Conservation (phyloP, 164 flowering plant species). For the Kingdonia uniflora region DNA sequence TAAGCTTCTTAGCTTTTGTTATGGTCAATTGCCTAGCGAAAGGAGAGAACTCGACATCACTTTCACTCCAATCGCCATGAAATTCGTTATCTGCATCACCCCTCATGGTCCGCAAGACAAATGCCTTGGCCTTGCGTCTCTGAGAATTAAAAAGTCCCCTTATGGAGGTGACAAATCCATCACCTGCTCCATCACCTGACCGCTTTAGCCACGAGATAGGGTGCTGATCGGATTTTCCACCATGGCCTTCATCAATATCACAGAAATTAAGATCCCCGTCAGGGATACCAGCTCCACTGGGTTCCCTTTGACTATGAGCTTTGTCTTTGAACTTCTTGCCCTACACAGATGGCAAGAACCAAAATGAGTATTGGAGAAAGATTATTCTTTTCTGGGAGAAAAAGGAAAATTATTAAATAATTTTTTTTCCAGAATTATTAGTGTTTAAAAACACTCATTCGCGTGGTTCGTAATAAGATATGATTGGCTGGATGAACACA, state of each 20-base stretch:
- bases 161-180: conserved; percentile 93
- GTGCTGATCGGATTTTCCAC: conserved; percentile 53
- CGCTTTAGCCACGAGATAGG: conserved; percentile 58
- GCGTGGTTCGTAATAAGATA: too few species aligned
- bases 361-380: too few species aligned
- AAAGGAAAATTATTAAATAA: too few species aligned
- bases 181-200: conserved; percentile 89
- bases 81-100: conserved; percentile 82
- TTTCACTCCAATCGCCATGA: conserved; percentile 92
- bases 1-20: conserved; percentile 80
- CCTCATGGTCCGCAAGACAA: conserved; percentile 93
- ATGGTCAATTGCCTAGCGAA: conserved; percentile 91
- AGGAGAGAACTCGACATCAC: conserved; percentile 85
- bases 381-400: too few species aligned
- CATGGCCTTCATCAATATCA: conserved; percentile 72
- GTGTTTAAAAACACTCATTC: too few species aligned
- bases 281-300: conserved; percentile 34
- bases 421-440: too few species aligned
- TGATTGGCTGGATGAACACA: too few species aligned
- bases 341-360: conserved; percentile 25
- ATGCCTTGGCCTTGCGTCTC: conserved; percentile 86
- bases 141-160: conserved; percentile 87
- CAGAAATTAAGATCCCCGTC: conserved; percentile 64
- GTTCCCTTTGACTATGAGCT: conserved; percentile 51
- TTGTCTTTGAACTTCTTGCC: conserved; percentile 97